A percentile compares a stretch with the other conserved stretches of the same genome.
phyloP scores from a whole-genome alignment of 192 early-diverging fungal species.

The Backusella luteola region DNA sequence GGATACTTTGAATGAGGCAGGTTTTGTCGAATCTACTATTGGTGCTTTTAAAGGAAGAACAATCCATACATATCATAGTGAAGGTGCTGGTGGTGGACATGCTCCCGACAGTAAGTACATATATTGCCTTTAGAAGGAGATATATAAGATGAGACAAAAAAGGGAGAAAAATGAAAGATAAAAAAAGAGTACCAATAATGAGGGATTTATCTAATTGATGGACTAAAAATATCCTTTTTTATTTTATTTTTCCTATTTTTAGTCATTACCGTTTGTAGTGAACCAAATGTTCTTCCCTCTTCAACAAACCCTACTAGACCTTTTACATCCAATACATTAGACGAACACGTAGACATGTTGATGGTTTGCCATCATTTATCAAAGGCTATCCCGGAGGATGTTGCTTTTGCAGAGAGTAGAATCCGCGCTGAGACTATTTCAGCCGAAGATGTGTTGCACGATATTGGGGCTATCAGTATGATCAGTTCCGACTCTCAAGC shows the following conservation, averaged over 20 bases:
- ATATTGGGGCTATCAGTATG: slow-evolving; percentile 92
- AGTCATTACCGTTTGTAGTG: slow-evolving; percentile 72
- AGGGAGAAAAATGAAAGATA: background rate
- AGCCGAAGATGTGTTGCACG: slow-evolving; percentile 95
- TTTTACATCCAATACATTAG: slow-evolving; percentile 91
- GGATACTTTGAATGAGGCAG: slow-evolving; percentile 96
- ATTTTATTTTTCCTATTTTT: background rate
- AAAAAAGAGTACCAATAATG: background rate
- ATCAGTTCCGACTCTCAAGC: slow-evolving; percentile 94
- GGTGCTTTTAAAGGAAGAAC: slow-evolving; percentile 88
- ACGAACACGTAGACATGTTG: slow-evolving; percentile 98
- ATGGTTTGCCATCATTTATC: slow-evolving; percentile 98
- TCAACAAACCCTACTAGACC: slow-evolving; percentile 97
- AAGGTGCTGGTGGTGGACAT: slow-evolving; percentile 96
- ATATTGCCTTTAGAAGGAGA: slow-evolving; percentile 5
- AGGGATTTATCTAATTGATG: background rate
- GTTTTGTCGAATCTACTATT: slow-evolving; percentile 91
- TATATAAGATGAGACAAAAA: background rate
- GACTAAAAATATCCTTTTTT: background rate
- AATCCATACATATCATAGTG: slow-evolving; percentile 96
- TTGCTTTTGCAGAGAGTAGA: slow-evolving; percentile 94
- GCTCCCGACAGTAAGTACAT: slow-evolving; percentile 69
- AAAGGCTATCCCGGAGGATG: slow-evolving; percentile 91
- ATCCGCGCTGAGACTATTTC: slow-evolving; percentile 97
- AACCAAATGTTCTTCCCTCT: slow-evolving; percentile 86